These are phyloP conservation scores for Alternaria postmessia DNA, from an alignment of 2,329 filamentous ascomycete species.

Conservation along the genomic window DNA sequence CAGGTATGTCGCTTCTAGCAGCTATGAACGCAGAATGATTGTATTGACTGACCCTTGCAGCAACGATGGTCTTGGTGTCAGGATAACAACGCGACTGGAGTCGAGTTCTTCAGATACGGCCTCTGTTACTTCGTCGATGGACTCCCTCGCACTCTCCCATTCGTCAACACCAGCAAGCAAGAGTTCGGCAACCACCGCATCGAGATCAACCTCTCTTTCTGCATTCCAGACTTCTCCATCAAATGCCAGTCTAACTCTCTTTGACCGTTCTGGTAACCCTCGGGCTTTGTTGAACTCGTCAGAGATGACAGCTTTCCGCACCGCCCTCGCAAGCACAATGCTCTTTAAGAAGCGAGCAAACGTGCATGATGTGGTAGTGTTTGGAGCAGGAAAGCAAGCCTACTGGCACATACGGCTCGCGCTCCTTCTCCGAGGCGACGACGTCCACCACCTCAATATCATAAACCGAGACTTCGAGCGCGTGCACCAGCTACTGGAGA, in stretches of 20 bases:
- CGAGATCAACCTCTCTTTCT: slow-evolving; percentile 19
- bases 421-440: slow-evolving; percentile 72
- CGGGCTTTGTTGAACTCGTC: slow-evolving; percentile 71
- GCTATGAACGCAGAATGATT: not conserved
- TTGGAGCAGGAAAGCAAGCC: slow-evolving; percentile 87
- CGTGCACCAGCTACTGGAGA: slow-evolving; percentile 61
- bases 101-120: slow-evolving; percentile 26
- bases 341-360: slow-evolving; percentile 69
- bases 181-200: slow-evolving; percentile 30
- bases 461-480: slow-evolving; percentile 77
- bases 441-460: slow-evolving; percentile 82
- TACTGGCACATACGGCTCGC: slow-evolving; percentile 94
- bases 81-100: slow-evolving; percentile 66
- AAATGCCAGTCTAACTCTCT: slow-evolving; percentile 66
- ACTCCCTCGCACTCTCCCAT: slow-evolving; percentile 40
- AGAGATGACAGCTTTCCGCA: slow-evolving; percentile 74
- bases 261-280: slow-evolving; percentile 65
- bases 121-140: slow-evolving; percentile 46
- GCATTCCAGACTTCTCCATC: slow-evolving; percentile 10
- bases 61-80: slow-evolving; percentile 67
- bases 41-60: slow-evolving; percentile 39
- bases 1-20: slow-evolving; percentile 8
- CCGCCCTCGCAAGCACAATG: slow-evolving; percentile 69
- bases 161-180: slow-evolving; percentile 30
- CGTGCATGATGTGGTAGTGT: slow-evolving; percentile 81